Evolutionary conservation across 768 basidiomycete species (phyloP), one percentile per base, ranked within the genome.

Genomic region (Boletus barrowsii): DNA sequence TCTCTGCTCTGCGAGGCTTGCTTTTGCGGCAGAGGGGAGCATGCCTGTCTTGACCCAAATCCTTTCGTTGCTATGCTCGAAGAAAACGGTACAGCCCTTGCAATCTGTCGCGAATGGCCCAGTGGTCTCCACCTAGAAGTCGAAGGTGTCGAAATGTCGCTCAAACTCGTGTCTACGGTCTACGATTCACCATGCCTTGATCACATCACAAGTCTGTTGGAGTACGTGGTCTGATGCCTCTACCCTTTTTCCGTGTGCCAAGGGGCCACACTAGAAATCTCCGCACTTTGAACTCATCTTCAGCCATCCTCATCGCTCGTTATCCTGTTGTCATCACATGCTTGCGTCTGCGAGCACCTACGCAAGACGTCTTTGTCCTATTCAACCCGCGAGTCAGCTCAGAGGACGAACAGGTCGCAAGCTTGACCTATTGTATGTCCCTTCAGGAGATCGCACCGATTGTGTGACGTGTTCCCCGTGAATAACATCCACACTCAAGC

Each of bases 311-410:
- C 39, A 76, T 87, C 55, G 83, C 83, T 4, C 81, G 82, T 14
- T 79, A 79, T 41, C 85, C 84, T 1, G 79, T 86, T 58, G 83
- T 84, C 36, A 52, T 87, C 39, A 66, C 75, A 17, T 80, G 82
- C 59, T 54, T 86, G 51, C 73, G 69, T 40, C 45, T 75, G 30
- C 55, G 46, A 10, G 62, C 58, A 4, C 49, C 58, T 9, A 35
- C 46, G 3, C 53, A 59, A 33, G 67, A 71, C 41, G 61, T 83
- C 24, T 86, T 82, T 63, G 73, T 80, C 26, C 68, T 86, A 35
- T 88, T 87, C 59, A 83, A 85, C 64, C 83, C 83, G 4, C 82
- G 83, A 61, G 75, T 74, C 10, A 69, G 79, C 10, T 74, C 82
- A 2, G 74, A 72, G 22, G 75, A 81, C 56, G 77, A 80, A 0